phyloP scores from a whole-genome alignment of 2,329 filamentous ascomycete species.

The Fusarium nygamai region DNA sequence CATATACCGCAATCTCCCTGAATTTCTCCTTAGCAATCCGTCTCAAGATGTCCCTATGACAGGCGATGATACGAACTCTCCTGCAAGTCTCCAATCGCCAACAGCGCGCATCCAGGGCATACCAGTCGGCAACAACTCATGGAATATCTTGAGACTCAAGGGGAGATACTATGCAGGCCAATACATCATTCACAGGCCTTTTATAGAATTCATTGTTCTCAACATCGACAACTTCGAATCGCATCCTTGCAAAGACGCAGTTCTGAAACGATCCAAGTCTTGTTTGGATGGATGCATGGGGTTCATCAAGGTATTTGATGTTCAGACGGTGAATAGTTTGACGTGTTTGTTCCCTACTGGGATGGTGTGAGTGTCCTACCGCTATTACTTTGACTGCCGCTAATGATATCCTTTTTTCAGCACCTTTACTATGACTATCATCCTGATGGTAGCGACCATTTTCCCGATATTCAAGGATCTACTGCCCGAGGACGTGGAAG shows the following conservation, averaged over 20 bases:
- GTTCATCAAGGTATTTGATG: slow-evolving; percentile 44
- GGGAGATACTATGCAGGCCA: slow-evolving; percentile 45
- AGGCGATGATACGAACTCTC: neutral
- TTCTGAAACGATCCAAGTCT: slow-evolving; percentile 35
- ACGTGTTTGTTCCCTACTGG: slow-evolving; percentile 44
- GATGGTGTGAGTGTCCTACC: slow-evolving; percentile 41
- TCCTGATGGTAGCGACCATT: slow-evolving; percentile 42
- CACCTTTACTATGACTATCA: slow-evolving; percentile 34
- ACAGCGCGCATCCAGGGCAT: neutral
- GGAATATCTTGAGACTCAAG: slow-evolving; percentile 44
- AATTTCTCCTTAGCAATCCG: slow-evolving; percentile 29
- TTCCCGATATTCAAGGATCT: neutral
- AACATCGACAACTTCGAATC: slow-evolving; percentile 38
- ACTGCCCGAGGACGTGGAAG: neutral
- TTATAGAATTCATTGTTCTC: slow-evolving; percentile 44
- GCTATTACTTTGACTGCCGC: rapidly evolving
- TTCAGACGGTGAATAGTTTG: slow-evolving; percentile 38
- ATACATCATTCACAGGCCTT: slow-evolving; percentile 46
- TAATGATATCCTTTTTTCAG: neutral
- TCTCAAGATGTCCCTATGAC: neutral
- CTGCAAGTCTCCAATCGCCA: neutral
- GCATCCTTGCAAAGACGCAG: slow-evolving; percentile 35
- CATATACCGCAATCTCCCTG: slow-evolving; percentile 43
- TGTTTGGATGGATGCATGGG: slow-evolving; percentile 41
- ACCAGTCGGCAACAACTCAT: slow-evolving; percentile 39